Conservation (phyloP, 2,329 filamentous ascomycete species). For the Lecanosticta acicola region DNA sequence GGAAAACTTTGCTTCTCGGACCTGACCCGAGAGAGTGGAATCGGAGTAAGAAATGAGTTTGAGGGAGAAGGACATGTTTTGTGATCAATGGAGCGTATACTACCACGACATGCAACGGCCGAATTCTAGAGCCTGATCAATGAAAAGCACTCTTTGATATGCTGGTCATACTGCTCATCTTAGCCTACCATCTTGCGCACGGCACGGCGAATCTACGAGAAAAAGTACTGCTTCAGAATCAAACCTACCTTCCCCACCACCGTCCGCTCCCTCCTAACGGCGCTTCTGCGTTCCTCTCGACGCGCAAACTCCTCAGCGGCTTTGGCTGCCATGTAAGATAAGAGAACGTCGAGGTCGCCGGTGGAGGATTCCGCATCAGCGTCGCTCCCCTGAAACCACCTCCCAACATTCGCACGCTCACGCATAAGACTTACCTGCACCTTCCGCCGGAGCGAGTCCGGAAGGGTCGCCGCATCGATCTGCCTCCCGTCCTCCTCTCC, state of each 20-base stretch:
- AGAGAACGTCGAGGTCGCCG: conserved; percentile 10
- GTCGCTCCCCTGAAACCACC: conserved; percentile 4
- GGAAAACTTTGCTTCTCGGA: conserved; percentile 16
- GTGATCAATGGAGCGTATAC: no score
- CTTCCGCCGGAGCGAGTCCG: conserved; percentile 1
- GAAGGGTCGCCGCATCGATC: conserved; percentile 8
- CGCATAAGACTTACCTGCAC: conserved; percentile 2
- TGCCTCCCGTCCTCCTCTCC: conserved; percentile 3
- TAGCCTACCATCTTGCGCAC: no score
- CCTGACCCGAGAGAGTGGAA: conserved; percentile 22
- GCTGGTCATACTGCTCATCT: no score
- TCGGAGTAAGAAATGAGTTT: background rate
- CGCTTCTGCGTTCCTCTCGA: background rate
- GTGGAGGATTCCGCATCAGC: conserved; percentile 2
- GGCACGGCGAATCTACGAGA: no score
- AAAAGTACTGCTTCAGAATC: background rate
- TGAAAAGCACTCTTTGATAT: no score
- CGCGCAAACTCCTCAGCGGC: conserved; percentile 8
- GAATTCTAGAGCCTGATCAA: no score
- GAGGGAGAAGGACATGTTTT: no score
- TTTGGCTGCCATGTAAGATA: conserved; percentile 7
- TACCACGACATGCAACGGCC: no score
- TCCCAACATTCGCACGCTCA: conserved; percentile 2
- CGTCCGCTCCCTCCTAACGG: background rate
- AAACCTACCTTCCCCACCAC: background rate